Evolutionary conservation across 495 filamentous ascomycete genomes (phyloP).

Genomic region (Cercophora sp.): DNA sequence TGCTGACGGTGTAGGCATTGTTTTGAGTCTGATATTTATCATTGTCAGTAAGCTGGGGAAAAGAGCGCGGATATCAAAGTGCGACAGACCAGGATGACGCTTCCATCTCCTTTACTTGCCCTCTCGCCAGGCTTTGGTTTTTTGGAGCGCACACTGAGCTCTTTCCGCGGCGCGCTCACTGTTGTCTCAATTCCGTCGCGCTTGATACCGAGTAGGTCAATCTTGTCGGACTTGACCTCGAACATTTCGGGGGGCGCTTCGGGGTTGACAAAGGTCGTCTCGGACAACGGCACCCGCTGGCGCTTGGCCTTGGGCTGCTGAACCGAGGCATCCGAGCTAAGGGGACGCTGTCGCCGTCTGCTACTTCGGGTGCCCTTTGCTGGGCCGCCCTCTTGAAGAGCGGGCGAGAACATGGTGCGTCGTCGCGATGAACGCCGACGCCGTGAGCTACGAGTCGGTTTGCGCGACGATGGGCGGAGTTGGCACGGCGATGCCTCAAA

Average conservation of each 20-base stretch:
- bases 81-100: slow-evolving; percentile 57
- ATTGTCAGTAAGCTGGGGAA: too few relatives aligned
- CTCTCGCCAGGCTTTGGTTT: slow-evolving; percentile 54
- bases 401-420: slow-evolving; percentile 59
- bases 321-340: slow-evolving; percentile 59
- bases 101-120: slow-evolving; percentile 55
- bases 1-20: slow-evolving; percentile 79
- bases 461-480: slow-evolving; percentile 6
- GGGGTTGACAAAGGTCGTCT: slow-evolving; percentile 48
- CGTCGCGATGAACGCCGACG: too few relatives aligned
- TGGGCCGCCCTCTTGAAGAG: slow-evolving; percentile 41
- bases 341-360: slow-evolving; percentile 63
- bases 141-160: slow-evolving; percentile 61
- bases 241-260: slow-evolving; percentile 43
- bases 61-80: too few relatives aligned
- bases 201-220: slow-evolving; percentile 37
- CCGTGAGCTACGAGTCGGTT: slow-evolving; percentile 16
- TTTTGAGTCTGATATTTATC: slow-evolving; percentile 90
- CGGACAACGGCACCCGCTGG: slow-evolving; percentile 58
- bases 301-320: slow-evolving; percentile 68
- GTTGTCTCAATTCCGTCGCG: slow-evolving; percentile 45
- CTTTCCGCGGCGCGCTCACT: slow-evolving; percentile 32
- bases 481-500: slow-evolving; percentile 1
- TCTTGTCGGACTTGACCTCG: slow-evolving; percentile 44
- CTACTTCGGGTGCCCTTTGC: slow-evolving; percentile 53